Percentiles rank a stretch among this genome's conserved stretches.
Conservation (phyloP, 2,329 filamentous ascomycete species). For the Alternaria sp. region DNA sequence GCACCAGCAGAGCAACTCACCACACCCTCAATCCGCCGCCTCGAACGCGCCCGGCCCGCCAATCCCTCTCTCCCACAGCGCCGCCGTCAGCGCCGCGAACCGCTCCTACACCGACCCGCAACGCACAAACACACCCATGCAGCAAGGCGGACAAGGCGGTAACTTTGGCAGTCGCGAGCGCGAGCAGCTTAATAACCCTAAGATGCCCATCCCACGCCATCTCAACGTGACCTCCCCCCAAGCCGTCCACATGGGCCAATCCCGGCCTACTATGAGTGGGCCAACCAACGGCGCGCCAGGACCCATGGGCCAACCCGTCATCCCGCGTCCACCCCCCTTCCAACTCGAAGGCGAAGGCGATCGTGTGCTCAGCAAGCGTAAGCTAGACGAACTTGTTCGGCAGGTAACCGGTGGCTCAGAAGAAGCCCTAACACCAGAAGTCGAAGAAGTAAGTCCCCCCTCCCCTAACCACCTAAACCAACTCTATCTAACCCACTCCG, state of each 20-base stretch:
- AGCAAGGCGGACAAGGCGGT: constrained; percentile 33
- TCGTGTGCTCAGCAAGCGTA: constrained; percentile 95
- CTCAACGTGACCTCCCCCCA: constrained; percentile 74
- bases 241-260: constrained; percentile 74
- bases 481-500: not conserved
- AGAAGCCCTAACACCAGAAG: constrained; percentile 84
- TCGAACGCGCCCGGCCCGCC: constrained; percentile 40
- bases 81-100: constrained; percentile 52
- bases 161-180: constrained; percentile 47
- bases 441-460: constrained; percentile 78
- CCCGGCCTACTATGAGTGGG: constrained; percentile 84
- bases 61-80: constrained; percentile 52
- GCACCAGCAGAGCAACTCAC: constrained; percentile 45
- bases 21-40: constrained; percentile 46
- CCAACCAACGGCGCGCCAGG: constrained; percentile 76
- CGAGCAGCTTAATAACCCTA: constrained; percentile 59
- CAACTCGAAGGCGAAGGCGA: constrained; percentile 91
- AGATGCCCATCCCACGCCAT: constrained; percentile 83
- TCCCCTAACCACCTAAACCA: too few species aligned
- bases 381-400: constrained; percentile 90
- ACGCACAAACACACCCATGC: constrained; percentile 44
- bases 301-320: constrained; percentile 84
- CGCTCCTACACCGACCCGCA: constrained; percentile 46
- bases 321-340: constrained; percentile 80
- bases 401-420: constrained; percentile 88